Conservation (phyloP, 331 rosid genomes). For the Prunus yedoensis region DNA sequence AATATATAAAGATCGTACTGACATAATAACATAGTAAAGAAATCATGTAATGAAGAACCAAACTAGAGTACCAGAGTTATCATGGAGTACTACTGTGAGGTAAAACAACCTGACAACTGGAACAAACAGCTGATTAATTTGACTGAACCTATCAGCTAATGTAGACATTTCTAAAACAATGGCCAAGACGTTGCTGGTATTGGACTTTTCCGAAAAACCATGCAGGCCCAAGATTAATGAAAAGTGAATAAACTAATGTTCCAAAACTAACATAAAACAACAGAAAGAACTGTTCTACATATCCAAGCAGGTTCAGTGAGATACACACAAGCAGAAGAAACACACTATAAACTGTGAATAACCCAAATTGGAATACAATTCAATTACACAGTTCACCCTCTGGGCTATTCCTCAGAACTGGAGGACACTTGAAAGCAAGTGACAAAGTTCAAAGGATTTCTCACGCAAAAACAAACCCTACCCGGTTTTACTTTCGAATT, state of each 20-base stretch:
- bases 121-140: slow-evolving; percentile 2
- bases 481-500: background rate
- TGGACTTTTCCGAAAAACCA: background rate
- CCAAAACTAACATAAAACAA: background rate
- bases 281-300: background rate
- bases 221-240: background rate
- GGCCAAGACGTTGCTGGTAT: too few species aligned
- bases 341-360: background rate
- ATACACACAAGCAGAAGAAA: background rate
- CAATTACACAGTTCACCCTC: background rate
- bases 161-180: background rate
- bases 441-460: background rate
- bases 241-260: background rate
- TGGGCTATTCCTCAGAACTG: background rate
- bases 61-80: background rate
- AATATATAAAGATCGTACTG: background rate
- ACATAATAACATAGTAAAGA: background rate
- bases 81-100: background rate
- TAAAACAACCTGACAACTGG: background rate
- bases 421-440: background rate
- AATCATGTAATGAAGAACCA: background rate
- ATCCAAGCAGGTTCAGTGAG: background rate
- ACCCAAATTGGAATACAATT: background rate
- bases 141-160: background rate
- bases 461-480: background rate